phyloP scores from a whole-genome alignment of 768 basidiomycete species.

The Boletus huronensis region DNA sequence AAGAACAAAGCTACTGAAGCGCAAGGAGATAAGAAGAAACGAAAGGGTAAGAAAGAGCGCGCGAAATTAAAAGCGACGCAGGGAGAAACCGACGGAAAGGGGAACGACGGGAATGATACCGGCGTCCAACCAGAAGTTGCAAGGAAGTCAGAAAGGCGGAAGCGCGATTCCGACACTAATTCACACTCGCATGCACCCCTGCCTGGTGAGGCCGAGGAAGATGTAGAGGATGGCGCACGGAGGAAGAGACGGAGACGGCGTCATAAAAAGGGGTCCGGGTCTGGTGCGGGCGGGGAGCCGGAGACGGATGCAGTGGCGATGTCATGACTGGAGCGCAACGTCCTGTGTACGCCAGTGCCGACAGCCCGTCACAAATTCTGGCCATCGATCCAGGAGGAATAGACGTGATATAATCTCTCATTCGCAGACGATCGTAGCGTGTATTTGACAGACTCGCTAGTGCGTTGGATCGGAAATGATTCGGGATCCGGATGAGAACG shows the following conservation, averaged over 20 bases:
- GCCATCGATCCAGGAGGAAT: not conserved
- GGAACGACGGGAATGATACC: not conserved
- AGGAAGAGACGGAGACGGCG: slow-evolving; percentile 42
- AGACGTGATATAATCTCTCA: not conserved
- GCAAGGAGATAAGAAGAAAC: slow-evolving; percentile 46
- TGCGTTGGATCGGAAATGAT: slow-evolving; percentile 2
- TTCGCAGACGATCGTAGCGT: no score
- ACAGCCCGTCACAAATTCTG: not conserved
- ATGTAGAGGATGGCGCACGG: slow-evolving; percentile 8
- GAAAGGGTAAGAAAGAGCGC: slow-evolving; percentile 71
- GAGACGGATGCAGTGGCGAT: not conserved
- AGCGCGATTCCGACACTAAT: slow-evolving; percentile 12
- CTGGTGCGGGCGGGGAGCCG: not conserved
- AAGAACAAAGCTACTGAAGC: slow-evolving; percentile 8
- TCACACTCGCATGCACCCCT: slow-evolving; percentile 5
- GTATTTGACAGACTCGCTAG: no score
- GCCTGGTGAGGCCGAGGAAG: slow-evolving; percentile 10
- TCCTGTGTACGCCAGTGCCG: not conserved
- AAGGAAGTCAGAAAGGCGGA: slow-evolving; percentile 14
- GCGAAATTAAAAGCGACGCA: slow-evolving; percentile 43
- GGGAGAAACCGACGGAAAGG: slow-evolving; percentile 11
- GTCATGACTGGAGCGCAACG: not conserved
- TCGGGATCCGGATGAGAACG: not conserved
- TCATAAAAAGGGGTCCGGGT: slow-evolving; percentile 35
- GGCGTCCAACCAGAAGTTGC: not conserved